Conservation (phyloP, 257 asterid genomes). For the Solanum peruvianum region DNA sequence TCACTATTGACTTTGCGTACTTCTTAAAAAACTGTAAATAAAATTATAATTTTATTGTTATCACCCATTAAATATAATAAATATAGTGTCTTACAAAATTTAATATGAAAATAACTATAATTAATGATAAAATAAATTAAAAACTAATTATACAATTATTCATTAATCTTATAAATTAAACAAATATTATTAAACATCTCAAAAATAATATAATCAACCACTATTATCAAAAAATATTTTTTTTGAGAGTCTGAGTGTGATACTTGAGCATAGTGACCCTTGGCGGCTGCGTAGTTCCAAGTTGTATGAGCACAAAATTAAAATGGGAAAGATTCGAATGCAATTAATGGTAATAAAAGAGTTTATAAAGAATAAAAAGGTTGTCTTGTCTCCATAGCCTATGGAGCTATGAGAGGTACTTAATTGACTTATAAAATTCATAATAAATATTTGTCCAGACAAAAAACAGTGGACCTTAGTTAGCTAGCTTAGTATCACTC, state of each 20-base stretch:
- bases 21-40: too few species aligned
- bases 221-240: too few species aligned
- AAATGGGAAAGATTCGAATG: conserved; percentile 13
- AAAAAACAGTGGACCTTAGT: conserved; percentile 12
- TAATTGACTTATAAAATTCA: background rate
- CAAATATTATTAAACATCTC: too few species aligned
- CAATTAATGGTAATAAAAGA: conserved; percentile 18
- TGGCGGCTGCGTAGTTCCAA: background rate
- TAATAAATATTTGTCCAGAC: background rate
- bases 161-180: too few species aligned
- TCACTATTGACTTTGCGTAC: too few species aligned
- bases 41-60: too few species aligned
- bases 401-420: conserved; percentile 17
- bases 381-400: conserved; percentile 20
- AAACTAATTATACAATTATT: too few species aligned
- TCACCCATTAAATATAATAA: too few species aligned
- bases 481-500: background rate
- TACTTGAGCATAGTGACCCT: background rate
- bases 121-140: too few species aligned
- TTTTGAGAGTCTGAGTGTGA: background rate
- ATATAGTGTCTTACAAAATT: too few species aligned
- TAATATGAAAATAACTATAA: too few species aligned
- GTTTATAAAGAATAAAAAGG: background rate
- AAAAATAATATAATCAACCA: too few species aligned
- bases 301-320: background rate